phyloP scores from a whole-genome alignment of 371 early-diverging fungal species.

The Mucor sp. region DNA sequence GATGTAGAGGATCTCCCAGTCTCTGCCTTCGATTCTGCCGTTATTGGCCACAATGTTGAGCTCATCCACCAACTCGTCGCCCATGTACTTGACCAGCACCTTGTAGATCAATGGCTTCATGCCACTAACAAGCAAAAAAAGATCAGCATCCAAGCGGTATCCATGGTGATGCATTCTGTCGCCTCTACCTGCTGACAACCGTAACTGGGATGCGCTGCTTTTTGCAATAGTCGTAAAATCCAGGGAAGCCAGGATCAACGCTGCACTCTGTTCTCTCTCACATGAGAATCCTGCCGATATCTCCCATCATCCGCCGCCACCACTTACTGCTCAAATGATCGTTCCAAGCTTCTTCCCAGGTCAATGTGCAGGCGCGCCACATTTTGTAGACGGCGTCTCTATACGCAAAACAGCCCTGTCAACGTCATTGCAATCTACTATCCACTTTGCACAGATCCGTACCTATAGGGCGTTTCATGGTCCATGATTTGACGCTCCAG shows the following conservation, averaged over 20 bases:
- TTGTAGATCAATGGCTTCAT: constrained; percentile 44
- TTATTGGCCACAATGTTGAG: constrained; percentile 54
- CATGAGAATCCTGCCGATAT: background rate
- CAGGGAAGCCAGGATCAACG: constrained; percentile 56
- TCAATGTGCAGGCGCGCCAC: constrained; percentile 57
- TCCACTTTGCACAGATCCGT: background rate
- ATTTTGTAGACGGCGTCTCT: constrained; percentile 48
- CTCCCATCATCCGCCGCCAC: background rate
- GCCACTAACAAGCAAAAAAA: constrained; percentile 42
- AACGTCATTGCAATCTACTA: no score
- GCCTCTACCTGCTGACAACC: constrained; percentile 49
- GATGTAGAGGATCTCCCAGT: constrained; percentile 60
- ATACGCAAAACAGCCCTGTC: background rate
- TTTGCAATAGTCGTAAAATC: constrained; percentile 47
- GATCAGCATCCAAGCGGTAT: background rate
- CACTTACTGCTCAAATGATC: constrained; percentile 49
- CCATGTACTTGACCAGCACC: constrained; percentile 48
- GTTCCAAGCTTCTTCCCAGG: constrained; percentile 60
- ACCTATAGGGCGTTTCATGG: constrained; percentile 40
- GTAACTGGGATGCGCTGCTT: constrained; percentile 46
- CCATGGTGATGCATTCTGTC: background rate
- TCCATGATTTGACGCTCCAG: constrained; percentile 40
- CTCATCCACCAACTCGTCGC: constrained; percentile 40
- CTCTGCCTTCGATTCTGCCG: constrained; percentile 39
- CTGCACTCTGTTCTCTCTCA: constrained; percentile 25